Percentiles rank a stretch among this genome's conserved stretches.
Evolutionary conservation across 768 basidiomycete species (phyloP).

Genomic region (Symmetrospora coprosmae): DNA sequence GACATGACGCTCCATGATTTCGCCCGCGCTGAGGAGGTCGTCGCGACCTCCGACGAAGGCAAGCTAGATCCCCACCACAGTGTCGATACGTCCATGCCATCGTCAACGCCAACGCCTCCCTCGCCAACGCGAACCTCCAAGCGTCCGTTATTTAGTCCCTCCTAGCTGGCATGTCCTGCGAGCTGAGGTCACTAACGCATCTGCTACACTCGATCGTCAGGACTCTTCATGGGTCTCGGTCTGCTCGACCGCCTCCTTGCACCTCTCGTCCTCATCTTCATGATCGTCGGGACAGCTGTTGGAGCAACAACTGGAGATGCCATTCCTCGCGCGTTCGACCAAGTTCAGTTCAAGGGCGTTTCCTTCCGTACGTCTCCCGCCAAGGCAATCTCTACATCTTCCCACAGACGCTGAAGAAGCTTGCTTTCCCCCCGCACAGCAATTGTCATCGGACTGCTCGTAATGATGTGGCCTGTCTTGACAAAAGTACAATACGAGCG

Average conservation of each 20-base stretch:
- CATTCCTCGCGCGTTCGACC: conserved; percentile 45
- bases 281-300: conserved; percentile 63
- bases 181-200: too few relatives aligned
- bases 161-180: too few relatives aligned
- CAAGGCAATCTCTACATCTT: not conserved
- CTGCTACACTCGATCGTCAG: too few relatives aligned
- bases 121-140: too few relatives aligned
- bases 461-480: conserved; percentile 75
- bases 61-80: too few relatives aligned
- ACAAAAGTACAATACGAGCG: conserved; percentile 57
- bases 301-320: conserved; percentile 44
- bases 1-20: too few relatives aligned
- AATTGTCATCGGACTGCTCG: conserved; percentile 61
- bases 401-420: not conserved
- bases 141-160: too few relatives aligned
- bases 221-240: conserved; percentile 37
- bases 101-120: too few relatives aligned
- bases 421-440: conserved; percentile 42
- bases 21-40: too few relatives aligned
- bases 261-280: conserved; percentile 52
- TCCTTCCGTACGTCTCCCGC: conserved; percentile 63
- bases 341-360: conserved; percentile 52
- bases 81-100: too few relatives aligned
- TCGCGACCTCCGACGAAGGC: too few relatives aligned
- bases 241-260: conserved; percentile 52